phyloP scores from a whole-genome alignment of 345 rosid species.

The Gynandropsis gynandra region DNA sequence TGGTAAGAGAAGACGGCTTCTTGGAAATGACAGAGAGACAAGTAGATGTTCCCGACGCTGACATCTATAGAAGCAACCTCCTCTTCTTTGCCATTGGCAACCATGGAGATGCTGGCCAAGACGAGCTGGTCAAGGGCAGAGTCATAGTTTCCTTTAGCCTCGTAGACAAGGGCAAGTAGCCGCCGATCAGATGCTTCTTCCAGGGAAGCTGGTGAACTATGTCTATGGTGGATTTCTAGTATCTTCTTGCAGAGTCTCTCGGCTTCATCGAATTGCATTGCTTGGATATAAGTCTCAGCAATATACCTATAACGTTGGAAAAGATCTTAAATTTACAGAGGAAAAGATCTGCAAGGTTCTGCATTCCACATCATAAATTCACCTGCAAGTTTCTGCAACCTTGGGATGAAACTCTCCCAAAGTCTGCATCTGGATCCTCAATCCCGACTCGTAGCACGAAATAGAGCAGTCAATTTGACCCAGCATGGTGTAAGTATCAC shows the following conservation, averaged over 20 bases:
- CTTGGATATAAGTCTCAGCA: constrained; percentile 97
- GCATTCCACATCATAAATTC: too few relatives aligned
- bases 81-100: constrained; percentile 79
- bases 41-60: constrained; percentile 87
- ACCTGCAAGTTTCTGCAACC: constrained; percentile 99
- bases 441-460: constrained; percentile 72
- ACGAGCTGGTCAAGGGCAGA: constrained; percentile 93
- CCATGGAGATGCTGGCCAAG: constrained; percentile 98
- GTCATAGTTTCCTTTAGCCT: constrained; percentile 95
- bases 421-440: constrained; percentile 91
- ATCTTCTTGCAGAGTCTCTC: constrained; percentile 88
- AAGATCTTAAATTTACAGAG: neutral
- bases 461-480: constrained; percentile 88
- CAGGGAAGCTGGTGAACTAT: constrained; percentile 92
- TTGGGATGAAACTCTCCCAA: constrained; percentile 90
- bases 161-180: constrained; percentile 80
- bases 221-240: constrained; percentile 88
- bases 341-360: neutral
- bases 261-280: constrained; percentile 96
- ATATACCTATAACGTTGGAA: constrained; percentile 53
- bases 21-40: constrained; percentile 83
- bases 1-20: constrained; percentile 97
- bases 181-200: constrained; percentile 98
- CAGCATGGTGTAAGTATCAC: constrained; percentile 94
- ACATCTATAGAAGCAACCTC: constrained; percentile 97